Evolutionary conservation across 257 asterid genomes (phyloP), one percentile per base, ranked within the genome.

Genomic region (Solanum rostratum): DNA sequence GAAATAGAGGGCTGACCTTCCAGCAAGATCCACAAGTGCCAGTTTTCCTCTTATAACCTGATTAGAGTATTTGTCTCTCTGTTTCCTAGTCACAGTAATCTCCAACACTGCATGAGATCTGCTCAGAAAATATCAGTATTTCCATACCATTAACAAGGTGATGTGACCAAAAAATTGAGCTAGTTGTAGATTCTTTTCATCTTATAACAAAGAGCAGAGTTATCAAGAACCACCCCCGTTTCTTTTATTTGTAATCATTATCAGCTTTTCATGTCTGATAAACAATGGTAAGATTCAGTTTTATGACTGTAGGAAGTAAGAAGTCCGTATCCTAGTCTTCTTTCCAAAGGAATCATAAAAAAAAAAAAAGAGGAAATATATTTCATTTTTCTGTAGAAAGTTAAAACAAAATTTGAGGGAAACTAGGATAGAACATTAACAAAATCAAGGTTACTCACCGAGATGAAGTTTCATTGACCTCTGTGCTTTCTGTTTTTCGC

Each of bases 11-110:
- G 83, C 89, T 53, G 78, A 96, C 99, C 99, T 96, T 92, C 99
- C 99, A 88, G 99, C 99, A 89, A 96, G 98, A 92, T 96, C 99
- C 83, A 96, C 99, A 68, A 96, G 92, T 73, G 98, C 97, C 82
- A 96, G 95, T 86, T 92, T 96, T 90, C 98, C 99, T 89, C 88
- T 92, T 82, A 93, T 87, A 83, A 96, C 92, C 94, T 92, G 98
- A 88, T 92, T 92, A 83, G 95, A 93, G 89, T 91, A 90, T 87
- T 91, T 88, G 84, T 91, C 86, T 82, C 89, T 91, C 85, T 90
- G 94, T 74, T 93, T 94, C 84, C 96, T 96, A 81, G 87, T 87
- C 88, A 96, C 96, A 18, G 89, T 87, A 86, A 96, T 96, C 95
- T 94, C 99, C 88, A 96, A 87, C 84, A 96, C 98, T 87, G 99